phyloP scores from a whole-genome alignment of 225 moss, liverwort and hornwort genomes.

The Asterella californica region DNA sequence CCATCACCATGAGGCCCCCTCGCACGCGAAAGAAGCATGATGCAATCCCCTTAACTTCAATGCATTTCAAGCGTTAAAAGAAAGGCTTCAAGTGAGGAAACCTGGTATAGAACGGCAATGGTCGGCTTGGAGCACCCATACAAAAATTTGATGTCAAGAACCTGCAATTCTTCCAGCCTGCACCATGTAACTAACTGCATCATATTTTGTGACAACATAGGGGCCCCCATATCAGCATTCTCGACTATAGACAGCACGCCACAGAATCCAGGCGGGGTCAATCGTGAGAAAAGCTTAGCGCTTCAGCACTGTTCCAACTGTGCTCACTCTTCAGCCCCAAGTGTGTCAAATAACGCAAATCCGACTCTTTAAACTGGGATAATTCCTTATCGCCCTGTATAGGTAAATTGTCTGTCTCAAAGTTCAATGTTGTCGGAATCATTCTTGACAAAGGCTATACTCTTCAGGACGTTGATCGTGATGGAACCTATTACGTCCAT shows the following conservation, averaged over 20 bases:
- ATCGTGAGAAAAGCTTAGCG: neutral
- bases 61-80: neutral
- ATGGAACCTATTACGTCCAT: neutral
- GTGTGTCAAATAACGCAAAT: neutral
- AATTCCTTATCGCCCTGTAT: neutral
- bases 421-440: neutral
- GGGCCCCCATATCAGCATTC: neutral
- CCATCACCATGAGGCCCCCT: neutral
- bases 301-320: neutral
- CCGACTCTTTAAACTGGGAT: neutral
- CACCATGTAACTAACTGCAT: conserved; percentile 24
- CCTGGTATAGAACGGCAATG: conserved; percentile 98
- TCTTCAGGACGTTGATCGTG: neutral
- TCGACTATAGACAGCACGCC: neutral
- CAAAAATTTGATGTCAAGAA: conserved; percentile 94
- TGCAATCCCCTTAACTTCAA: neutral
- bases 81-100: conserved; percentile 18
- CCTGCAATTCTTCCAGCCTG: conserved; percentile 98
- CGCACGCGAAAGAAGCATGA: neutral
- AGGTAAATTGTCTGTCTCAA: neutral
- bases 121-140: conserved; percentile 98
- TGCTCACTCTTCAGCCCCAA: neutral
- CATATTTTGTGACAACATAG: conserved; percentile 16
- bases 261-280: neutral
- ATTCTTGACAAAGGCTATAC: neutral